Percentiles rank a stretch among this genome's conserved stretches.
Conservation (phyloP, 257 asterid species). For the Nicotiana noctiflora region DNA sequence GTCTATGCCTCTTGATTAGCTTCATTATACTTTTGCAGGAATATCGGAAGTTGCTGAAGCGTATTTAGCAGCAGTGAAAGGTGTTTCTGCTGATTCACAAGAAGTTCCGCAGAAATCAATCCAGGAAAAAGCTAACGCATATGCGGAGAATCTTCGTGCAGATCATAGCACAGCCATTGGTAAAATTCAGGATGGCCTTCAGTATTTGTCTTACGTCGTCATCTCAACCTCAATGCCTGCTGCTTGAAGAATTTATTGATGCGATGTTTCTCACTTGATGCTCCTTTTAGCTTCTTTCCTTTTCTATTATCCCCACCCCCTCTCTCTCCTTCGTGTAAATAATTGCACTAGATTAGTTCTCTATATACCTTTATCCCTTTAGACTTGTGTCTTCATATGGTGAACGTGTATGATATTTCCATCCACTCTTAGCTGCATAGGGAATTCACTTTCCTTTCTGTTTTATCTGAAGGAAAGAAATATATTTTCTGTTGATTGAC, state of each 20-base stretch:
- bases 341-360: slow-evolving; percentile 15
- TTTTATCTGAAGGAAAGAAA: slow-evolving; percentile 38
- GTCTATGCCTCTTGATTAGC: not conserved
- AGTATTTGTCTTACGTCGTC: slow-evolving; percentile 53
- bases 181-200: slow-evolving; percentile 85
- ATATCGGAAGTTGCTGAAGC: slow-evolving; percentile 88
- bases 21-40: slow-evolving; percentile 38
- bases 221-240: slow-evolving; percentile 71
- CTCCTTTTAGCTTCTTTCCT: not conserved
- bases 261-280: not conserved
- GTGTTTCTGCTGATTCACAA: slow-evolving; percentile 37
- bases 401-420: not conserved
- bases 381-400: not conserved
- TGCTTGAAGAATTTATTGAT: slow-evolving; percentile 27
- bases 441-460: slow-evolving; percentile 24
- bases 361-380: not conserved
- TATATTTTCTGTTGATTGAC: slow-evolving; percentile 8
- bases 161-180: slow-evolving; percentile 63
- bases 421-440: not conserved
- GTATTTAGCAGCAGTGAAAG: slow-evolving; percentile 57
- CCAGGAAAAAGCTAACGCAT: slow-evolving; percentile 53
- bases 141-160: slow-evolving; percentile 51
- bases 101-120: slow-evolving; percentile 45
- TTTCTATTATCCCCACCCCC: not conserved
- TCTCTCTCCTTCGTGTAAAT: slow-evolving; percentile 36